Base-by-base conservation (phyloP, 495 filamentous ascomycete genomes). In the Penicillium simplicissimum region DNA sequence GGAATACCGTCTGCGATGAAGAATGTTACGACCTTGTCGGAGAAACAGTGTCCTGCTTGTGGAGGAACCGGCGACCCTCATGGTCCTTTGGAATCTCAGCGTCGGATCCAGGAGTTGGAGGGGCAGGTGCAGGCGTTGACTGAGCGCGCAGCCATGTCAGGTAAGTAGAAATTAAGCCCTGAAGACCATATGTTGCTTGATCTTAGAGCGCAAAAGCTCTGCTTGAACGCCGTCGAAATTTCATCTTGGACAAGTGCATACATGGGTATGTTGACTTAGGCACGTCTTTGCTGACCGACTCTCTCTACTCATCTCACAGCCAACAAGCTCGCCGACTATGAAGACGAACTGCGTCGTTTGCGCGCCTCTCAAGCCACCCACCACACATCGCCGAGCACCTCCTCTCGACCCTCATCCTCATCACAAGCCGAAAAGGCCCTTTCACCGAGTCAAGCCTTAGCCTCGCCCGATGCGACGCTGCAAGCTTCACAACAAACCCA, bases 311-410 rank as follows among this genome's bases (percentile, higher is more conserved):
- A 14, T 19, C 48, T 35, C 10, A 68, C 65, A 87, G 84, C 81
- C 58, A 87, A 92, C 77, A 90, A 91, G 79, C 87, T 92, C 74
- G 90, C 92, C 69, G 91, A 96, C 78, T 97, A 97, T 83, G 95
- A 98, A 83, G 91, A 96, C 72, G 91, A 96, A 75, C 76, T 96
- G 8, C 83, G 82, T 59, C 81, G 81, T 35, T 81, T 93, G 55
- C 86, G 87, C 65, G 71, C 64, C 23, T 42, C 83, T 25, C 62
- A 80, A 76, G 55, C 70, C 63, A 60, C 59, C 53, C 61, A 69
- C 42, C 58, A 71, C 42, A 68, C 59, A 48, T 64, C 70, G 6
- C 62, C 68, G 57, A 76, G 67, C 48, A 69, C 68, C 51, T 64
- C 70, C 49, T 76, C 74, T 4, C 61, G 69, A 6, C 68, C 75